phyloP scores from a whole-genome alignment of 768 basidiomycete species.

The Mycena epipterygia region DNA sequence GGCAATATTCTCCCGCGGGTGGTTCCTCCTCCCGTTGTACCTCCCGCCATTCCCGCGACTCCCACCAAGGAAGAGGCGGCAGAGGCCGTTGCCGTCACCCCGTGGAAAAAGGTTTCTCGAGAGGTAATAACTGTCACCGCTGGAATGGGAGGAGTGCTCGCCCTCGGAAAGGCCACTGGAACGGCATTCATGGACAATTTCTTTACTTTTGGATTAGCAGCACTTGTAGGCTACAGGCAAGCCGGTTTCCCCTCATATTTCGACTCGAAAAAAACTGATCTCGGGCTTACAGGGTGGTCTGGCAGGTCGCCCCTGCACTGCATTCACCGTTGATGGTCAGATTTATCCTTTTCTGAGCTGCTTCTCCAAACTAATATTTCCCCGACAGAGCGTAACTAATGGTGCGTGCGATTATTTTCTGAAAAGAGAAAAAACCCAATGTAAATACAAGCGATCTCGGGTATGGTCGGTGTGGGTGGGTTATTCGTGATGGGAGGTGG shows the following conservation, averaged over 20 bases:
- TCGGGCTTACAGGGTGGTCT: conserved; percentile 71
- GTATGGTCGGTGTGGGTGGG: conserved; percentile 87
- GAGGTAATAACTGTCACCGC: conserved; percentile 82
- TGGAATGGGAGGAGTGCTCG: conserved; percentile 81
- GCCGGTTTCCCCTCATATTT: not conserved
- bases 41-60: conserved; percentile 60
- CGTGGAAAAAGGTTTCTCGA: conserved; percentile 85
- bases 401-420: no score
- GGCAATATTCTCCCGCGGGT: conserved; percentile 77
- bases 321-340: conserved; percentile 83
- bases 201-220: conserved; percentile 90
- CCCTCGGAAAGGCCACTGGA: conserved; percentile 84
- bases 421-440: no score
- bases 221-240: conserved; percentile 70
- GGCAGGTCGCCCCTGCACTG: conserved; percentile 90
- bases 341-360: not conserved
- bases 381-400: conserved; percentile 32
- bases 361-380: not conserved
- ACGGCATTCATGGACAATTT: conserved; percentile 91
- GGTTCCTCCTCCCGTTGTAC: conserved; percentile 70
- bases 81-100: conserved; percentile 76
- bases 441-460: no score
- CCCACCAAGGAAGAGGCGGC: conserved; percentile 58
- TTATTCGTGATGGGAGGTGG: conserved; percentile 94
- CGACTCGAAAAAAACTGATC: not conserved